Conservation (phyloP, 495 filamentous ascomycete genomes). For the Aspergillus sparsus region DNA sequence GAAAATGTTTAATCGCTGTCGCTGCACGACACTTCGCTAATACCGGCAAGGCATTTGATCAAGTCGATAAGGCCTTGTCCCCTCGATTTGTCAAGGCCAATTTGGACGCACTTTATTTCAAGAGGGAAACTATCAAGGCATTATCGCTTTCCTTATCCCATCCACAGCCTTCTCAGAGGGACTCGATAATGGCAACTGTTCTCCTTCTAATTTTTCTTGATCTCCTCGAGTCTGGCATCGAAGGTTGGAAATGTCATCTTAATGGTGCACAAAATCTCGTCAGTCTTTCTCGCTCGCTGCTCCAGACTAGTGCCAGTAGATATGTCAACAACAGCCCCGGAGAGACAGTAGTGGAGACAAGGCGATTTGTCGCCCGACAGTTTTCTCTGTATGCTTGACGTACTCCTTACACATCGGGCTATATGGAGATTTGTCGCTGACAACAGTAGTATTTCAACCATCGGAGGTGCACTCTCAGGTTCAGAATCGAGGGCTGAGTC, state of each 20-base stretch:
- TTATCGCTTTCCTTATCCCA: conserved; percentile 36
- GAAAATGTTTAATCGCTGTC: conserved; percentile 53
- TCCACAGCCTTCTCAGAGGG: conserved; percentile 27
- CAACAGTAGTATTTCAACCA: conserved; percentile 34
- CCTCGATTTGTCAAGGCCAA: conserved; percentile 26
- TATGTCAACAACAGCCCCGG: conserved; percentile 9
- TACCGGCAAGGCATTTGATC: conserved; percentile 30
- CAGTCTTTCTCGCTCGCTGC: conserved; percentile 6
- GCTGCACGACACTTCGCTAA: conserved; percentile 57
- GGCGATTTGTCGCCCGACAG: conserved; percentile 32
- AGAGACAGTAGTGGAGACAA: conserved; percentile 33
- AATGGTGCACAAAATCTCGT: conserved; percentile 38
- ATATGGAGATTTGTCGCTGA: background rate
- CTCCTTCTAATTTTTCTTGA: conserved; percentile 60
- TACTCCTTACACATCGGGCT: background rate
- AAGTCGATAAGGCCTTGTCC: conserved; percentile 17
- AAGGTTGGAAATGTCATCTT: conserved; percentile 57
- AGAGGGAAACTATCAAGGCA: conserved; percentile 50
- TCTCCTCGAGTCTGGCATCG: conserved; percentile 56
- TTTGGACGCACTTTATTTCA: conserved; percentile 51
- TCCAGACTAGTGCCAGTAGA: conserved; percentile 5
- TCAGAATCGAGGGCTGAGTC: conserved; percentile 26
- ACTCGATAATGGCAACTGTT: conserved; percentile 49
- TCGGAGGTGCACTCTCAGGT: conserved; percentile 39
- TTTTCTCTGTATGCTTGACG: conserved; percentile 28